Base-by-base conservation (phyloP, 1,284 basidiomycete genomes). In the Tilletia caries region DNA sequence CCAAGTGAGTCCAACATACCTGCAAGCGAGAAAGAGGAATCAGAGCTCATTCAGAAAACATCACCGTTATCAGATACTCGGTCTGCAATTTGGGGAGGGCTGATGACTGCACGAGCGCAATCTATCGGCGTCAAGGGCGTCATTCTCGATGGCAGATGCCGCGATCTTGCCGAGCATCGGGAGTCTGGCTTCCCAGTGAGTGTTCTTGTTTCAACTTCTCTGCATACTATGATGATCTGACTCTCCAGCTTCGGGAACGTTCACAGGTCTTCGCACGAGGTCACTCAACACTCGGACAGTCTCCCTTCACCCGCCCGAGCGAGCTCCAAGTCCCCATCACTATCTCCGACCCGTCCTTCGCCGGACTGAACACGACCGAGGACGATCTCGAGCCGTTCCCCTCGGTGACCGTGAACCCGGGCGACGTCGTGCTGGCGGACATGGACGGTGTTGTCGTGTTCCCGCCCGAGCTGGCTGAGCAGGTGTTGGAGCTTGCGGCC, bases 391-490 rank as follows among this genome's bases (percentile, higher is more conserved):
- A 76, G 32, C 73, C 76, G 37, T 80, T 81, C 52, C 79, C 89
- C 8, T 74, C 86, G 0, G 86, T 90, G 1, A 86, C 83, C 1
- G 87, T 97, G 3, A 81, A 88, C 27, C 91, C 94, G 1, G 91
- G 90, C 2, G 95, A 96, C 81, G 88, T 90, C 85, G 87, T 97
- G 44, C 83, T 95, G 20, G 93, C 89, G 18, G 95, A 98, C 81
- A 87, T 90, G 68, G 92, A 97, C 80, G 95, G 95, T 0, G 92
- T 95, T 0, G 92, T 97, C 1, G 91, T 90, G 76, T 88, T 96
- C 20, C 90, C 92, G 0, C 85, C 83, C 29, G 85, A 84, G 2
- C 75, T 90, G 68, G 86, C 89, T 13, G 85, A 85, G 20, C 83
- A 88, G 72, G 92, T 92, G 1, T 77, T 89, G 8, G 86, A 88